Conservation (phyloP, 192 early-diverging fungal species). For the Oehlia diaphana region DNA sequence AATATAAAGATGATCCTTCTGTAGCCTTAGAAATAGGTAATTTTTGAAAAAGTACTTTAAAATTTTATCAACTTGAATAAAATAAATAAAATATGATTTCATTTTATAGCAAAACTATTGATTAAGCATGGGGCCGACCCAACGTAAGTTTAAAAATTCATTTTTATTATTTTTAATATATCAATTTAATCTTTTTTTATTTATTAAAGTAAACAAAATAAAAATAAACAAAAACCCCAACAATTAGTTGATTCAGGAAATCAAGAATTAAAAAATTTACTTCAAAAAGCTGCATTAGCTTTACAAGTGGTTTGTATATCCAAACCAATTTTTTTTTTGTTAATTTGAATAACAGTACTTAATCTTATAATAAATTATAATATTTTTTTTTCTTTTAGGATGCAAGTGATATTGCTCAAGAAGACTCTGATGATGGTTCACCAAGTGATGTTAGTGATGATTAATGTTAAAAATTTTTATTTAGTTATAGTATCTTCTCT, state of each 20-base stretch:
- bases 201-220: slow-evolving; percentile 25
- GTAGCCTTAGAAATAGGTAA: slow-evolving; percentile 56
- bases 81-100: too few relatives aligned
- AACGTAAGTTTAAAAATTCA: not conserved
- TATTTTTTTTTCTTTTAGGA: slow-evolving; percentile 5
- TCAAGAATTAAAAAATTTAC: slow-evolving; percentile 23
- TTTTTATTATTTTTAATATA: not conserved
- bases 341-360: not conserved
- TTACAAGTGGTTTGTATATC: slow-evolving; percentile 18
- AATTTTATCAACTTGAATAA: not conserved
- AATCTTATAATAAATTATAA: not conserved
- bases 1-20: slow-evolving; percentile 52
- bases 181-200: not conserved
- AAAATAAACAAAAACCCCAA: slow-evolving; percentile 21
- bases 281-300: slow-evolving; percentile 25
- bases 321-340: not conserved
- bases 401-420: slow-evolving; percentile 24
- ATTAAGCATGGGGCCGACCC: slow-evolving; percentile 17
- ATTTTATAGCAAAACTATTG: slow-evolving; percentile 13
- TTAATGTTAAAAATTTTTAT: not conserved
- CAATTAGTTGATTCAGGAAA: slow-evolving; percentile 22
- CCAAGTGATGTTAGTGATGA: not conserved
- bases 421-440: slow-evolving; percentile 13
- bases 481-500: too few relatives aligned
- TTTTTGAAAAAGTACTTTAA: not conserved